Evolutionary conservation across 129 eudicot species (phyloP).

Genomic region (Arctium minus): DNA sequence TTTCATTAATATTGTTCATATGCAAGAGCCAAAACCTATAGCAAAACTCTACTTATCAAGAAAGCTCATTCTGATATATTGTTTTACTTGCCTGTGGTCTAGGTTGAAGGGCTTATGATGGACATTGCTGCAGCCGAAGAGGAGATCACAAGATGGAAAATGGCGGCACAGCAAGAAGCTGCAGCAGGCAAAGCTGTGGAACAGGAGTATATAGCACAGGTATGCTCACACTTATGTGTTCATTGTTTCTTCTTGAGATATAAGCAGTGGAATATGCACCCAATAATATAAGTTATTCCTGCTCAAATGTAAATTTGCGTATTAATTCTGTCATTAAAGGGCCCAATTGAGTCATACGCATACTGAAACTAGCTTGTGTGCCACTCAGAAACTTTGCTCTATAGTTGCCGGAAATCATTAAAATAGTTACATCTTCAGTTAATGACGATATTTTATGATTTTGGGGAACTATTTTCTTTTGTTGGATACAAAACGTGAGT

Average conservation of each 20-base stretch:
- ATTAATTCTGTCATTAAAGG: neutral
- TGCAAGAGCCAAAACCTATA: neutral
- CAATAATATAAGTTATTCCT: neutral
- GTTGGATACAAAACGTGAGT: neutral
- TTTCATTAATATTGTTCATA: neutral
- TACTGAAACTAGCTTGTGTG: neutral
- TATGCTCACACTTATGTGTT: constrained; percentile 21
- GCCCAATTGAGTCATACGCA: neutral
- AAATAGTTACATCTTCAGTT: neutral
- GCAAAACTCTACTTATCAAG: neutral
- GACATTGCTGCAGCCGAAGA: constrained; percentile 97
- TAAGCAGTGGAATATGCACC: neutral
- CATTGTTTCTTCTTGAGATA: constrained; percentile 3
- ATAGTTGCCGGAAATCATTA: neutral
- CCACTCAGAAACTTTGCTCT: neutral
- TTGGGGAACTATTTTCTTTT: neutral
- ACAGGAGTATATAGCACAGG: constrained; percentile 77
- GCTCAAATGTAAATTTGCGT: neutral
- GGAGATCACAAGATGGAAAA: constrained; percentile 91
- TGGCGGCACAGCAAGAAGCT: constrained; percentile 98
- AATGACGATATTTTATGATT: neutral
- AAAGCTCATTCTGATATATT: neutral
- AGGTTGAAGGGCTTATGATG: constrained; percentile 99
- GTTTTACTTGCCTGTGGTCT: constrained; percentile 2
- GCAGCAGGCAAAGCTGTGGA: constrained; percentile 93